Evolutionary conservation across 2,329 filamentous ascomycete genomes (phyloP), one percentile per base, ranked within the genome.

Genomic region (Neonectria coccinea): DNA sequence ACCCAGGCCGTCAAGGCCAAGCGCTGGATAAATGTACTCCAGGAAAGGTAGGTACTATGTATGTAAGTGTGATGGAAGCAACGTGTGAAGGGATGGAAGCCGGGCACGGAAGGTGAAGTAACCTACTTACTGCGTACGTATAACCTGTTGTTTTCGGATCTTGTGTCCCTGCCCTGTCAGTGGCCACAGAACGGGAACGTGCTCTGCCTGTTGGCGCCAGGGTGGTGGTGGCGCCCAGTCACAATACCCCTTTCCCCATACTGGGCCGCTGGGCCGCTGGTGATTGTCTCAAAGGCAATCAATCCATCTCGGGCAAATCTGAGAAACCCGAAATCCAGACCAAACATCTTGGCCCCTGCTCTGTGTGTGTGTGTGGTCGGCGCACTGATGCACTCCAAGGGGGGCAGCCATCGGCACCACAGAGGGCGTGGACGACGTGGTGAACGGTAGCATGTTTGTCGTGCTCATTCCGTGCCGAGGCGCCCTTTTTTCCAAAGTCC

Each of bases 231-330:
- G 20, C 14, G 18, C 29, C 54, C 20, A 56, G 14, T 61, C 52
- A 51, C 18, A 42, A 31, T 27, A 8, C 53, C 59, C 52, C 53
- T 36, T 52, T 36, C 47, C 41, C 42, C 39, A 31, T 5, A 7
- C 33, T 53, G 48, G 25, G 41, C 41, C 16, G 14, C 16, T n/a
- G 36, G 14, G 36, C 36, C 14, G 14, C 50, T 33, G 29, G 16
- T n/a, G 41, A n/a, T 41, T 61, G 36, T 56, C 44, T 61, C 25
- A 42, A 42, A 56, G 44, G 31, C 29, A 31, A 56, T 47, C 18
- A 36, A 25, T 27, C 44, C 29, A 55, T 55, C 44, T 47, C 47
- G 41, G 54, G 50, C 56, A 51, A 29, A 59, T 55, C 47, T 59
- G 31, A 33, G 31, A 53, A 48, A 29, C 11, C 18, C 33, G 45